Percentiles rank a stretch among this genome's conserved stretches.
Conservation (phyloP, 2,329 filamentous ascomycete genomes). For the Talaromyces atroroseus region DNA sequence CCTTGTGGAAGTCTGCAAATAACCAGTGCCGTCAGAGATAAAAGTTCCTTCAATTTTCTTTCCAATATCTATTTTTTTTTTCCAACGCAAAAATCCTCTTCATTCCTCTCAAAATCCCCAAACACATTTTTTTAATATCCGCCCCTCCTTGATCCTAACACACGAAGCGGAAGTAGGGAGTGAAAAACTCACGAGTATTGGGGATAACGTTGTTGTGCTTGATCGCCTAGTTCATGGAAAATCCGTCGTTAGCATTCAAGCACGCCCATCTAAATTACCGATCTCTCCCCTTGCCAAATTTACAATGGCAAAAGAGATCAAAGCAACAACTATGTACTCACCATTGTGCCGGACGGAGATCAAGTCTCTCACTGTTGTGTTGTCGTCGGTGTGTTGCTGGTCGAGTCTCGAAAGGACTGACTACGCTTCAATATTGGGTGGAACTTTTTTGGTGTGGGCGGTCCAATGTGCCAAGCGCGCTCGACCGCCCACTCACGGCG, state of each 20-base stretch:
- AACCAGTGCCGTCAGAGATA: slow-evolving; percentile 20
- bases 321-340: slow-evolving; percentile 25
- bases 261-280: background rate
- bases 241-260: background rate
- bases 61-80: background rate
- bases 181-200: slow-evolving; percentile 72
- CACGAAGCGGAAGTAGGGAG: slow-evolving; percentile 1
- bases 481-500: slow-evolving; percentile 24
- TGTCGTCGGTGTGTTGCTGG: slow-evolving; percentile 41
- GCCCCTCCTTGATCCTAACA: background rate
- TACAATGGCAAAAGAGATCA: background rate
- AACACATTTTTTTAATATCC: background rate
- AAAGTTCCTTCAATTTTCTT: slow-evolving; percentile 16
- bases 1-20: slow-evolving; percentile 88
- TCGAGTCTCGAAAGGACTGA: slow-evolving; percentile 35
- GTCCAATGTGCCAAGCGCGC: slow-evolving; percentile 24
- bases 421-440: slow-evolving; percentile 29
- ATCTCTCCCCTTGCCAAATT: background rate
- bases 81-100: slow-evolving; percentile 12
- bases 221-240: slow-evolving; percentile 64
- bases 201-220: slow-evolving; percentile 99
- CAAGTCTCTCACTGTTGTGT: slow-evolving; percentile 43
- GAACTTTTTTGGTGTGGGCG: slow-evolving; percentile 39
- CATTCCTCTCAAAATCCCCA: background rate
- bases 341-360: slow-evolving; percentile 51